Base-by-base conservation (phyloP, 1,139 yeast species). In the Sugiyamaella pinicola region DNA sequence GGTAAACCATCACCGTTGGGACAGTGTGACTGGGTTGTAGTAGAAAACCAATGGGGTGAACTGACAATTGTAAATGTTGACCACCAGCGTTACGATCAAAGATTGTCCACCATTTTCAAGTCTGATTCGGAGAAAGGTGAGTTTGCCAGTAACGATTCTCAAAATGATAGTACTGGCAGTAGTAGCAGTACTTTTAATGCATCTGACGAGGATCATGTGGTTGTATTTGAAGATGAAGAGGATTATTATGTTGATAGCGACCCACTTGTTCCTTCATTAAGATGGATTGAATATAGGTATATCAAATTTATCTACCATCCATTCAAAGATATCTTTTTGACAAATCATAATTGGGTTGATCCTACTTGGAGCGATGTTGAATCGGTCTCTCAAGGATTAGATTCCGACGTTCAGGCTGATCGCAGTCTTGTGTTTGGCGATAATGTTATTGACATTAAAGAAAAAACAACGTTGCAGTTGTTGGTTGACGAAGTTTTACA, bases 21-120 rank as follows among this genome's bases (percentile, higher is more conserved):
- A 0, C 77, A 77, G 55, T 87, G 97, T 31, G 95, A 89, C 63
- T 89, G 97, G 96, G 86, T 93, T 35, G 96, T 90, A 15, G 78
- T 95, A 41, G 99, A 93, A 58, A 95, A 89, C 61, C 97, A 91
- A 67, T 86, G 83, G 77, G 98, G 97, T 28, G 96, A 89, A 62
- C 76, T 93, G 58, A 77, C 80, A 24, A 79, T 85, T 13, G 78
- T 82, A 4, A 69, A 74, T 4, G 81, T 93, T 15, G 64, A 72
- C 1, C 79, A 84, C 61, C 72, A 73, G 43, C 78, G 86, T 73
- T 87, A 84, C 64, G 82, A 86, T 61, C 82, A 87, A 61, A 77
- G 88, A 15, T 67, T 91, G 43, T 86, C 95, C 1, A 80, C 86
- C 0, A 81, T 87, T 43, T 78, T 93, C 56, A 61, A 76, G 70